These are phyloP conservation scores for Backusella luteola DNA, from an alignment of 192 early-diverging fungal species.

Conservation along the genomic window DNA sequence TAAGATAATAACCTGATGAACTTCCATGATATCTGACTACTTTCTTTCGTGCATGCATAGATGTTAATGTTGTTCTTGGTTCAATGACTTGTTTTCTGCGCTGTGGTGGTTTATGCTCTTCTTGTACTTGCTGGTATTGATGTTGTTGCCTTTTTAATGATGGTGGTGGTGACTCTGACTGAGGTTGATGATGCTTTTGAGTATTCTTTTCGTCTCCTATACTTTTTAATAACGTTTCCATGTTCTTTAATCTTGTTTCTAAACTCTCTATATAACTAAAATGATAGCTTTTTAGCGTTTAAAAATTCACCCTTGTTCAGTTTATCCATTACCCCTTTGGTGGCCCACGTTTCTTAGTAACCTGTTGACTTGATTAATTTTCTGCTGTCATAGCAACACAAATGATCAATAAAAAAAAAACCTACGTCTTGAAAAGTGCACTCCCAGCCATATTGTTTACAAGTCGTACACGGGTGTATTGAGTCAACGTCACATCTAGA, in stretches of 20 bases:
- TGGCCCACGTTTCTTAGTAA: constrained; percentile 28
- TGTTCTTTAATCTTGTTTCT: constrained; percentile 27
- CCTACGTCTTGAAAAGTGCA: constrained; percentile 36
- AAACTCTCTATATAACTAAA: constrained; percentile 34
- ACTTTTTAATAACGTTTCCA: constrained; percentile 26
- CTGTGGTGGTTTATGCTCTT: neutral
- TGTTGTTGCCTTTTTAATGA: neutral
- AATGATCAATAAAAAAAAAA: neutral
- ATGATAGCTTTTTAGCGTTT: neutral
- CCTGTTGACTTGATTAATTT: neutral
- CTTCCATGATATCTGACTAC: constrained; percentile 32
- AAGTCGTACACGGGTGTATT: constrained; percentile 27
- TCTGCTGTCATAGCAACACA: neutral
- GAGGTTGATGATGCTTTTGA: neutral
- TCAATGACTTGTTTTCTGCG: neutral
- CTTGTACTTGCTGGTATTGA: neutral
- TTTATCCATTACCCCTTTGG: constrained; percentile 32
- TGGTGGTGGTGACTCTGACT: neutral
- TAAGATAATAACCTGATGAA: constrained; percentile 35
- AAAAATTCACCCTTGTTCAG: neutral
- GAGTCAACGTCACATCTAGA: constrained; percentile 34
- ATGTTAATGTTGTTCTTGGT: neutral
- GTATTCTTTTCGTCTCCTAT: neutral
- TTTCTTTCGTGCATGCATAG: constrained; percentile 10
- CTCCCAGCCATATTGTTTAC: constrained; percentile 32